Percentiles rank a stretch among this genome's conserved stretches.
Conservation (phyloP, 2,329 filamentous ascomycete genomes). For the Phialophora expanda region DNA sequence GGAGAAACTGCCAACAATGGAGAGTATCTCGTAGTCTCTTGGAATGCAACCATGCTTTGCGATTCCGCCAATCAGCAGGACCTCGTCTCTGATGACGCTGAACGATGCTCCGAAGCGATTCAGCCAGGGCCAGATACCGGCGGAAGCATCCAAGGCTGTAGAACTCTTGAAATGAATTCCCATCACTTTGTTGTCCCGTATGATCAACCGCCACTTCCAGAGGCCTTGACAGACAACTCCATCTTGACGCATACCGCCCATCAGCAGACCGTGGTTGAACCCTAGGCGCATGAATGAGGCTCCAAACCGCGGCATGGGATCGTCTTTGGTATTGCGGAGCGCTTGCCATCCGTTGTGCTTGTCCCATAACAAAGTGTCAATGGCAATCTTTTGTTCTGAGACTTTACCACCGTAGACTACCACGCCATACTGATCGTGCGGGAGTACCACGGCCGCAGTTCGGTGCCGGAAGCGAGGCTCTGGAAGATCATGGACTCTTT, state of each 20-base stretch:
- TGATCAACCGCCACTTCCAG: constrained; percentile 67
- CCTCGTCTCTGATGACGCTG: constrained; percentile 51
- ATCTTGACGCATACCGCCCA: constrained; percentile 72
- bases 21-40: constrained; percentile 60
- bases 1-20: constrained; percentile 42
- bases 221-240: constrained; percentile 67
- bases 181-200: constrained; percentile 47
- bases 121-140: constrained; percentile 44
- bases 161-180: constrained; percentile 37
- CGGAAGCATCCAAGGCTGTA: constrained; percentile 35
- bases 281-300: constrained; percentile 54
- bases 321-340: constrained; percentile 45
- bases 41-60: constrained; percentile 46
- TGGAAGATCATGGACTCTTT: constrained; percentile 68
- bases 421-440: constrained; percentile 49
- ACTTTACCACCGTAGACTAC: constrained; percentile 69
- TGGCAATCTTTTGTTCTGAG: constrained; percentile 55
- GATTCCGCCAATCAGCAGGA: constrained; percentile 62
- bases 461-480: constrained; percentile 77
- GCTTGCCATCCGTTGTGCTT: constrained; percentile 58
- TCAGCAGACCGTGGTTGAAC: constrained; percentile 64
- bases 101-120: constrained; percentile 59
- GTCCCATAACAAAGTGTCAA: constrained; percentile 62
- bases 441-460: constrained; percentile 55
- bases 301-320: constrained; percentile 61